Percentiles rank a stretch among this genome's conserved stretches.
Evolutionary conservation across 1,139 yeast species (phyloP).

Genomic region (Saccharomyces hybrid): DNA sequence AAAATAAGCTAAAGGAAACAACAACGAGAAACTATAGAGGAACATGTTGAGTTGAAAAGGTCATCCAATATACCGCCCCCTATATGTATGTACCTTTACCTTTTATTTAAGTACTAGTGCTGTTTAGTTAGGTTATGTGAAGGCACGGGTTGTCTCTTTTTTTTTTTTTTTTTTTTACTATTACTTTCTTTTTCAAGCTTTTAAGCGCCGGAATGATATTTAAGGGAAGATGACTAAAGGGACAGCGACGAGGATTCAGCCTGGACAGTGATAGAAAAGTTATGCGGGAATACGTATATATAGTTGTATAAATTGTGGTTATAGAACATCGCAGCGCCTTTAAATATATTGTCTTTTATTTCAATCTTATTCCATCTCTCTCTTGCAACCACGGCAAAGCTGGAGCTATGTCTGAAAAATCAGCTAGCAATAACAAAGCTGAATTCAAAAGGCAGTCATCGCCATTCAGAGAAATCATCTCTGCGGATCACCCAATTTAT

Average conservation of each 20-base stretch:
- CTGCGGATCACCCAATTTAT: constrained; percentile 47
- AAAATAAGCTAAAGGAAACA: constrained; percentile 3
- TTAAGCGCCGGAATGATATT: neutral
- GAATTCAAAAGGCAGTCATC: constrained; percentile 31
- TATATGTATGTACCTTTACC: neutral
- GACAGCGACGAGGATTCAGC: neutral
- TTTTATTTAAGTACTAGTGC: neutral
- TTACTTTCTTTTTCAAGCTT: neutral
- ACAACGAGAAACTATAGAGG: constrained; percentile 6
- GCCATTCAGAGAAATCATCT: constrained; percentile 53
- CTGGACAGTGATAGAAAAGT: neutral
- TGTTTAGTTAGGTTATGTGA: neutral
- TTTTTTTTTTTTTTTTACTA: no score
- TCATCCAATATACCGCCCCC: neutral
- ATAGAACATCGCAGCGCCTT: neutral
- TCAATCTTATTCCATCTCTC: neutral
- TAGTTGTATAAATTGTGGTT: neutral
- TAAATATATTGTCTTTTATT: no score
- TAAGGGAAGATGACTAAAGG: neutral
- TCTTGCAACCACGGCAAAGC: neutral
- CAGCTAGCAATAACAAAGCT: constrained; percentile 17
- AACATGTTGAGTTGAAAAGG: constrained; percentile 1
- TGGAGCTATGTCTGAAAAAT: neutral
- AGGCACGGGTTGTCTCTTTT: neutral
- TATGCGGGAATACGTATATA: neutral